phyloP scores from a whole-genome alignment of 257 asterid genomes.

The Solanum sitiens region DNA sequence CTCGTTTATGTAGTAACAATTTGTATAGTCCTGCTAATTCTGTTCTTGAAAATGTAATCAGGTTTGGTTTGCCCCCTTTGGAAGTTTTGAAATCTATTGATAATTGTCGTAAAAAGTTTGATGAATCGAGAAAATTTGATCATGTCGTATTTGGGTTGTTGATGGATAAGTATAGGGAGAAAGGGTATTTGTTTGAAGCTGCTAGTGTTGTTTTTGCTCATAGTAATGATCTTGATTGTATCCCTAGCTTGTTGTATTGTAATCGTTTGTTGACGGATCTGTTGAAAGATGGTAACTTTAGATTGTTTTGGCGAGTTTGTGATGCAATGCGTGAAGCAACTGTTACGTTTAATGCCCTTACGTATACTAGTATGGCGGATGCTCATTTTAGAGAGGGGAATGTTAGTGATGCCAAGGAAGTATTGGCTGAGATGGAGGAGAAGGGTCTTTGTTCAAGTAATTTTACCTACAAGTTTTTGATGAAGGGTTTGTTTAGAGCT shows the following conservation, averaged over 20 bases:
- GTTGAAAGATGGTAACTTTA: neutral
- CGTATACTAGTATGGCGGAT: neutral
- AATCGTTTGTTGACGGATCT: slow-evolving; percentile 3
- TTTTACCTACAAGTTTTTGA: neutral
- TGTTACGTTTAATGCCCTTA: neutral
- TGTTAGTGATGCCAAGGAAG: neutral
- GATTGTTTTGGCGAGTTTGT: slow-evolving; percentile 12
- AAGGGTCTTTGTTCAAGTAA: neutral
- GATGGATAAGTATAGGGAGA: slow-evolving; percentile 9
- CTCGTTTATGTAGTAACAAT: neutral
- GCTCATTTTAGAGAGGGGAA: slow-evolving; percentile 8
- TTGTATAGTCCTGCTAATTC: neutral
- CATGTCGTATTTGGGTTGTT: neutral
- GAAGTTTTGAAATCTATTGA: neutral
- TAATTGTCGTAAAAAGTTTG: neutral
- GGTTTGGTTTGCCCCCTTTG: neutral
- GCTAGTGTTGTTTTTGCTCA: neutral
- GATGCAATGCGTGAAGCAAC: slow-evolving; percentile 1
- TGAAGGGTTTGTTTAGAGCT: slow-evolving; percentile 5
- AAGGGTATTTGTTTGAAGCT: slow-evolving; percentile 1
- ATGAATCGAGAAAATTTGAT: neutral
- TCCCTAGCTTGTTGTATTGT: neutral
- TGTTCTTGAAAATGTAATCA: neutral
- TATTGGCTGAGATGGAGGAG: slow-evolving; percentile 6
- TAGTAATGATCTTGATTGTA: neutral